Evolutionary conservation across 768 basidiomycete genomes (phyloP).

Genomic region (Lepiota venenata): DNA sequence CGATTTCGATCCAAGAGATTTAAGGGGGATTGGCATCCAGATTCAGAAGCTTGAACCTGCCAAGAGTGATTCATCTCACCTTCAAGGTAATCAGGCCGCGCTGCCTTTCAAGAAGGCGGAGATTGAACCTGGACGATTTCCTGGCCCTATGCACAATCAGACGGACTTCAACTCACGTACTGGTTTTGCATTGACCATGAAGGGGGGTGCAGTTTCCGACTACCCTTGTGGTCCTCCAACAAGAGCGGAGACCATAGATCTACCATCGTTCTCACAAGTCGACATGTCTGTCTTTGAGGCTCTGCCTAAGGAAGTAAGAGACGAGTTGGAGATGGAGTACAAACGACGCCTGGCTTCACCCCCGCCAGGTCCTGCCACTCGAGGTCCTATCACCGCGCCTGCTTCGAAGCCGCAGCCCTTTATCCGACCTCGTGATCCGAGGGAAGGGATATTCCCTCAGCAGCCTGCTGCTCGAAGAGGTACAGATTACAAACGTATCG

Average conservation of each 20-base stretch:
- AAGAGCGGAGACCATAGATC: constrained; percentile 29
- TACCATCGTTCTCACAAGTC: constrained; percentile 76
- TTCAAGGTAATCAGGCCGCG: constrained; percentile 52
- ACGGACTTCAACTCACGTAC: constrained; percentile 1
- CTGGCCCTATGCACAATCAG: constrained; percentile 11
- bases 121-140: constrained; percentile 1
- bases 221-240: constrained; percentile 14
- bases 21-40: constrained; percentile 92
- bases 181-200: not conserved
- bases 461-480: constrained; percentile 25
- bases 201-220: not conserved
- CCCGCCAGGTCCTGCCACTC: constrained; percentile 21
- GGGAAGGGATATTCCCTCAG: constrained; percentile 25
- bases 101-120: constrained; percentile 49
- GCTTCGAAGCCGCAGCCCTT: constrained; percentile 6
- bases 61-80: constrained; percentile 22
- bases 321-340: constrained; percentile 68
- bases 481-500: constrained; percentile 52
- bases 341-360: constrained; percentile 56
- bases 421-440: not conserved
- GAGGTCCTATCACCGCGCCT: constrained; percentile 11
- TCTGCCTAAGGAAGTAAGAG: constrained; percentile 64
- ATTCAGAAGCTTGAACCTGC: constrained; percentile 79
- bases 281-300: constrained; percentile 69
- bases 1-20: constrained; percentile 76